A percentile compares a stretch with the other conserved stretches of the same genome.
Conservation (phyloP, 495 filamentous ascomycete genomes). For the Aspergillus wentii region DNA sequence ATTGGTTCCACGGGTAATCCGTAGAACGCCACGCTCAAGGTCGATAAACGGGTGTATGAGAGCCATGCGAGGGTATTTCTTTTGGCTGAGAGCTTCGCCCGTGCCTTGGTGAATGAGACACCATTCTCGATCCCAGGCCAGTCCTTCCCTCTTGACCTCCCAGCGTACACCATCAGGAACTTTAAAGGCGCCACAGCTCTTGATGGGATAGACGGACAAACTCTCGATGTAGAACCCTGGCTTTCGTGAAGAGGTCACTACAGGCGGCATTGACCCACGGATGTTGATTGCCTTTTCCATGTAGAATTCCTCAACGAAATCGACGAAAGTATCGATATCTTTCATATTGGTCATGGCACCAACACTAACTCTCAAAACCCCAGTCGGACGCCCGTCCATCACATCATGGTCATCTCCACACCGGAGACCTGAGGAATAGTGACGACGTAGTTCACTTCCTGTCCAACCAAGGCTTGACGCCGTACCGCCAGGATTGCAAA, state of each 20-base stretch:
- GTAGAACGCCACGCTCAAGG: slow-evolving; percentile 53
- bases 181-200: slow-evolving; percentile 76
- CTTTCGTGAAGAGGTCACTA: slow-evolving; percentile 12
- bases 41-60: slow-evolving; percentile 69
- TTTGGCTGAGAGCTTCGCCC: slow-evolving; percentile 72
- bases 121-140: slow-evolving; percentile 94
- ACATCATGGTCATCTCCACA: slow-evolving; percentile 79
- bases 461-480: slow-evolving; percentile 61
- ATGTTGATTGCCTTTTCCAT: slow-evolving; percentile 40
- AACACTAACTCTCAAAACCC: slow-evolving; percentile 76
- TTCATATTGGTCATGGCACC: slow-evolving; percentile 79
- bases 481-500: slow-evolving; percentile 90
- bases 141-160: slow-evolving; percentile 71
- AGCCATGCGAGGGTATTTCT: slow-evolving; percentile 77
- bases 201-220: slow-evolving; percentile 76
- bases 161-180: slow-evolving; percentile 61
- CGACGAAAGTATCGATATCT: slow-evolving; percentile 68
- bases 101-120: slow-evolving; percentile 83
- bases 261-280: slow-evolving; percentile 14
- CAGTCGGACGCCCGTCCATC: slow-evolving; percentile 77
- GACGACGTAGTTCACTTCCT: slow-evolving; percentile 72
- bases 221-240: slow-evolving; percentile 49
- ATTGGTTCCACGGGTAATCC: slow-evolving; percentile 31
- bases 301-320: slow-evolving; percentile 77
- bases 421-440: slow-evolving; percentile 75